A percentile compares a stretch with the other conserved stretches of the same genome.
Conservation (phyloP, 208 protist genomes). For the Leishmania gerbilli region DNA sequence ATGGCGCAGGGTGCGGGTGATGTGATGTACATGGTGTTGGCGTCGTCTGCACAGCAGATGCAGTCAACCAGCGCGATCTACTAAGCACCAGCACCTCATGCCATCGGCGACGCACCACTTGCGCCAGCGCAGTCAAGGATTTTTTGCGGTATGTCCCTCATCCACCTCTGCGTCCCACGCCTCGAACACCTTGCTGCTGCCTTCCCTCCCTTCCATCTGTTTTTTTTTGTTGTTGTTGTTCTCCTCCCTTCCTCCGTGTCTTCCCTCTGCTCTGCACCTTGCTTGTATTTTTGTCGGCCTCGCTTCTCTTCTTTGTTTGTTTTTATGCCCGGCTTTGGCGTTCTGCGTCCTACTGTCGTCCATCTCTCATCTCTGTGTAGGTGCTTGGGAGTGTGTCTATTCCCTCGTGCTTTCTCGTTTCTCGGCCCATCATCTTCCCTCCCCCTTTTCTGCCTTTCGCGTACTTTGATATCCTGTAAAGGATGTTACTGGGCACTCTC, state of each 20-base stretch:
- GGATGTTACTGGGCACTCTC: neutral
- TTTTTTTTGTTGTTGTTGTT: neutral
- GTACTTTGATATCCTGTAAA: neutral
- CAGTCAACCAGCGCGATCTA: conserved; percentile 26
- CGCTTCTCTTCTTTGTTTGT: neutral
- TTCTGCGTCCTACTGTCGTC: neutral
- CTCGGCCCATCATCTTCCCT: neutral
- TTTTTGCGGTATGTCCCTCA: neutral
- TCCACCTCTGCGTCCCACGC: neutral
- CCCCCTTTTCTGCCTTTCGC: neutral
- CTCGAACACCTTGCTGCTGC: neutral
- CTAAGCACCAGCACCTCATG: neutral
- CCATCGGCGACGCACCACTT: neutral
- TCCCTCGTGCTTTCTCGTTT: neutral
- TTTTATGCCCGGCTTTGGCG: neutral
- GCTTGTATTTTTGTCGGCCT: too few relatives aligned
- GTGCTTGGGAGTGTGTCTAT: neutral
- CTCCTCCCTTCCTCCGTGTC: neutral
- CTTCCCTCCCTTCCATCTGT: neutral
- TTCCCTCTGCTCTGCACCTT: neutral
- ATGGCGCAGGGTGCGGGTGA: conserved; percentile 11
- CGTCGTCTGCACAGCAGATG: conserved; percentile 20
- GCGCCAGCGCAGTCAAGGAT: neutral
- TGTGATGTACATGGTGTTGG: conserved; percentile 33
- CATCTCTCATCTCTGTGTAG: neutral